Base-by-base conservation (phyloP, 805 yeast species). In the Hanseniaspora taiwanica region DNA sequence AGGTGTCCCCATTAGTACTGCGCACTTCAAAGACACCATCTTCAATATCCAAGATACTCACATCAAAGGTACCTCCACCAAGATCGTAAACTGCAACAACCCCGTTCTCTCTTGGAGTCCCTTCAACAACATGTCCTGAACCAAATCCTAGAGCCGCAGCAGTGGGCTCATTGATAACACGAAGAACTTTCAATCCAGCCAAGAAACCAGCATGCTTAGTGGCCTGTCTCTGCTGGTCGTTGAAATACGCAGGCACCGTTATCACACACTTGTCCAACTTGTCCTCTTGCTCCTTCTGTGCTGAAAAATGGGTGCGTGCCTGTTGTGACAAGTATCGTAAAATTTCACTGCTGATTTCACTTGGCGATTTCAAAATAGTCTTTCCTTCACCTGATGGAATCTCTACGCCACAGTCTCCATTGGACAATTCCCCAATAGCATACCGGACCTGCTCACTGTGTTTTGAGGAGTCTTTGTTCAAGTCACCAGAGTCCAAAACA, bases 111-210 rank as follows among this genome's bases (percentile, higher is more conserved):
- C 59, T 60, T 40, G 68, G 65, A 50, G 69, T 67, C 48, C 78
- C 81, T 21, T 79, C 63, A 35, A 59, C 60, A 40, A 68, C 65
- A 50, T 70, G 67, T 48, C 78, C 81, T 21, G 80, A 63, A 36
- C 91, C 91, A 55, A 81, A 81, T 32, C 89, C 86, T 50, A 81
- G 67, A 13, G 89, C 89, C 21, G 91, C 89, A 9, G 89, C 89
- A 19, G 91, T 81, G 32, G 91, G 91, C 59, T 81, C 91, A 58
- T 81, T 81, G 24, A 81, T 71, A 36, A 81, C 86, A 57, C 93
- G 66, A 50, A 81, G 59, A 21, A 81, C 81, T 43, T 81, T 76
- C 48, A 81, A 59, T 20, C 89, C 89, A n/a, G 81, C 81, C 48
- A 78, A 62, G 51, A 69, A 66, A 25, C 89, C 93, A 1, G 89